Evolutionary conservation across 2,329 filamentous ascomycete genomes (phyloP).

Genomic region (Teratosphaeria viscida): DNA sequence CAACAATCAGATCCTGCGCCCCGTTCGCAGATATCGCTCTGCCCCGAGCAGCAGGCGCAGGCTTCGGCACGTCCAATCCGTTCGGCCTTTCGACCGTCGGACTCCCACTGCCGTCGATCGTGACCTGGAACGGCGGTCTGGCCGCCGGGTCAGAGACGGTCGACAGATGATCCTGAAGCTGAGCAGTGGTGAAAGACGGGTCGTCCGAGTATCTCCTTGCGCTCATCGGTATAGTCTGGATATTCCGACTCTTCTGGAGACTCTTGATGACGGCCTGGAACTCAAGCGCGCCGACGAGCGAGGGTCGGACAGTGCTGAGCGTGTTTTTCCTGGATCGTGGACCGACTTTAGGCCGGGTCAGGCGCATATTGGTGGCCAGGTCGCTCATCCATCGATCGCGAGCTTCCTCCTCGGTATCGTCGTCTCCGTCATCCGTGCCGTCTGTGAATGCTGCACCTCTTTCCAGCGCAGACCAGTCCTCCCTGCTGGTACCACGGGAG

Average conservation of each 20-base stretch:
- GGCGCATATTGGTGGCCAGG: slow-evolving; percentile 84
- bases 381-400: slow-evolving; percentile 60
- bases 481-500: slow-evolving; percentile 40
- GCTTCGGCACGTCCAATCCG: slow-evolving; percentile 19
- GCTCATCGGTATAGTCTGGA: slow-evolving; percentile 55
- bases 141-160: slow-evolving; percentile 38
- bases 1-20: slow-evolving; percentile 37
- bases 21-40: slow-evolving; percentile 53
- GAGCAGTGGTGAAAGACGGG: slow-evolving; percentile 35
- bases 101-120: background rate
- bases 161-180: slow-evolving; percentile 38
- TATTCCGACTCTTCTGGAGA: slow-evolving; percentile 69
- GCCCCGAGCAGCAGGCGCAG: slow-evolving; percentile 17
- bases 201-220: slow-evolving; percentile 61
- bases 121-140: slow-evolving; percentile 19
- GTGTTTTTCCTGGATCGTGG: slow-evolving; percentile 58
- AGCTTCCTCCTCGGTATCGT: slow-evolving; percentile 55
- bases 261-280: slow-evolving; percentile 87
- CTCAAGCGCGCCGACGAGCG: slow-evolving; percentile 84
- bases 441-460: slow-evolving; percentile 39
- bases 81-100: slow-evolving; percentile 4
- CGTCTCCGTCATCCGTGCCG: slow-evolving; percentile 38
- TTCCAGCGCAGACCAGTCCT: slow-evolving; percentile 56
- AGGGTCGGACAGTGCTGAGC: slow-evolving; percentile 79
- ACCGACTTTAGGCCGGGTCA: slow-evolving; percentile 51